Percentiles rank a stretch among this genome's conserved stretches.
phyloP scores from a whole-genome alignment of 371 early-diverging fungal genomes.

The Cokeromyces recurvatus region DNA sequence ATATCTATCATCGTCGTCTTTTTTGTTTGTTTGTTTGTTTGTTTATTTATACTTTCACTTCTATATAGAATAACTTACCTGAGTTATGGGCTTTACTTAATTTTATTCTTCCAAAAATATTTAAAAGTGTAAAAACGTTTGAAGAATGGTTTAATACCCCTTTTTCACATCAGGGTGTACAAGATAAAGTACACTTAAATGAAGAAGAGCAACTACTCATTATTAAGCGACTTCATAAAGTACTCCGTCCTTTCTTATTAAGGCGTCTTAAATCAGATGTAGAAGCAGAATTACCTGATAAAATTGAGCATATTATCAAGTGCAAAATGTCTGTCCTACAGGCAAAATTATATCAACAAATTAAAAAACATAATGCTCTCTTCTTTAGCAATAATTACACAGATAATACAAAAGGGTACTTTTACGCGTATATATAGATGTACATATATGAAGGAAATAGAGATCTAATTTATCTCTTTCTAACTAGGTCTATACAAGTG shows the following conservation, averaged over 20 bases:
- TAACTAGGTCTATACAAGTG: conserved; percentile 46
- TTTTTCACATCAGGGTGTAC: conserved; percentile 80
- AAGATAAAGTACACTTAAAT: conserved; percentile 84
- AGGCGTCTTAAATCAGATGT: conserved; percentile 99
- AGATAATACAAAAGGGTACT: too few relatives aligned
- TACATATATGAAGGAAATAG: too few relatives aligned
- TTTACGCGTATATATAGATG: too few relatives aligned
- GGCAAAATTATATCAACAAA: conserved; percentile 70
- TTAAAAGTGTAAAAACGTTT: conserved; percentile 93
- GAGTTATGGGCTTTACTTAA: conserved; percentile 98
- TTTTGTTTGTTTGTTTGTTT: too few relatives aligned
- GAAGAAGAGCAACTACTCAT: conserved; percentile 98
- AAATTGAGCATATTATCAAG: conserved; percentile 96
- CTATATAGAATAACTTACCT: conserved; percentile 99
- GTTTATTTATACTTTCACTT: too few relatives aligned
- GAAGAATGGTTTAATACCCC: conserved; percentile 99
- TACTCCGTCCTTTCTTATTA: conserved; percentile 94
- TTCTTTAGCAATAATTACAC: conserved; percentile 52
- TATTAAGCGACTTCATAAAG: conserved; percentile 95
- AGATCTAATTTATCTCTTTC: background rate
- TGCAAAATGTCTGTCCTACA: conserved; percentile 90
- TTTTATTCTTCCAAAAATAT: conserved; percentile 95
- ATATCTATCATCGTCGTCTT: too few relatives aligned
- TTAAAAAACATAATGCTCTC: conserved; percentile 67
- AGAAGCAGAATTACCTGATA: conserved; percentile 97